Percentiles rank a stretch among this genome's conserved stretches.
Conservation (phyloP, 345 rosid genomes). For the Salix brachista region DNA sequence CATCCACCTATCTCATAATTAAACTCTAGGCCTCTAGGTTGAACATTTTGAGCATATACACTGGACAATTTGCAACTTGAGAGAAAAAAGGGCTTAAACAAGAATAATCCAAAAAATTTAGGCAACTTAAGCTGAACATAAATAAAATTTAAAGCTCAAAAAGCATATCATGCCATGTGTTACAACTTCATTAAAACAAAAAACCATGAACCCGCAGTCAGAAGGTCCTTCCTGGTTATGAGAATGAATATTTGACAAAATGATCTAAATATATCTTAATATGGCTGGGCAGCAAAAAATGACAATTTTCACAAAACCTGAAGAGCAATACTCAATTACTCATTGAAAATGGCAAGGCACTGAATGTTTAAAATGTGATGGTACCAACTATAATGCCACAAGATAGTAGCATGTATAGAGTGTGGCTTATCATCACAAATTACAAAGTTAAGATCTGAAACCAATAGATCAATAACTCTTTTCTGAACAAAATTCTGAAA, state of each 20-base stretch:
- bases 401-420: not conserved
- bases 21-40: not conserved
- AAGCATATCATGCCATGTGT: no score
- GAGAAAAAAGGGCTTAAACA: not conserved
- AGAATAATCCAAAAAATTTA: not conserved
- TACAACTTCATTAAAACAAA: no score
- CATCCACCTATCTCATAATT: not conserved
- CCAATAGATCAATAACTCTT: not conserved
- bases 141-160: no score
- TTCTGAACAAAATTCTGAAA: not conserved
- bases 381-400: not conserved
- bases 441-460: no score
- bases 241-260: not conserved
- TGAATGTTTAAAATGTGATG: not conserved
- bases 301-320: not conserved
- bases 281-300: not conserved
- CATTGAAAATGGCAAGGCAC: not conserved
- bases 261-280: no score
- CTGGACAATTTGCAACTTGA: not conserved
- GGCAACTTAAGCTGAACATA: not conserved
- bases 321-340: not conserved
- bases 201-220: no score
- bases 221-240: not conserved
- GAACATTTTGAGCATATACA: not conserved
- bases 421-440: no score